Percentiles rank a stretch among this genome's conserved stretches.
These are phyloP conservation scores for Apium graveolens DNA, from an alignment of 129 eudicot genomes.

Conservation along the genomic window DNA sequence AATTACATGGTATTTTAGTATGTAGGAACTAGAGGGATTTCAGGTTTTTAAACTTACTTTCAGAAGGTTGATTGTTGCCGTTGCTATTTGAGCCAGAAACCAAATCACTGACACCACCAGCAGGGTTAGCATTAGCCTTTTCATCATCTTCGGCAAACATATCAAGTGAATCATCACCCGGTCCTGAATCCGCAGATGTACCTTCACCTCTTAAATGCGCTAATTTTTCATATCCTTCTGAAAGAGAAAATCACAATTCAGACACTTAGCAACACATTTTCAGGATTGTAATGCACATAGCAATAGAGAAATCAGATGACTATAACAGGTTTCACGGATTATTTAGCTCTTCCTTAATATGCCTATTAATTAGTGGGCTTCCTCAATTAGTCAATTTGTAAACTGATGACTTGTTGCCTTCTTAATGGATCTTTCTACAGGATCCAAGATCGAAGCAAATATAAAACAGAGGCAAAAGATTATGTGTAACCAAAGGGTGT, in stretches of 20 bases:
- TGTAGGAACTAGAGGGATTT: background rate
- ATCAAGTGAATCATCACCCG: slow-evolving; percentile 45
- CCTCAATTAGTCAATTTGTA: background rate
- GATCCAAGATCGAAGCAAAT: background rate
- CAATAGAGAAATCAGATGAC: background rate
- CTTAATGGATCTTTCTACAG: background rate
- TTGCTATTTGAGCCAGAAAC: slow-evolving; percentile 19
- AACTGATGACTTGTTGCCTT: background rate
- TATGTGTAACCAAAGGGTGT: background rate
- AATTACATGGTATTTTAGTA: background rate
- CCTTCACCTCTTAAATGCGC: slow-evolving; percentile 72
- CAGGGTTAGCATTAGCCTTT: slow-evolving; percentile 29
- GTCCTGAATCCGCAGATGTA: slow-evolving; percentile 28
- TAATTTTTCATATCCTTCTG: slow-evolving; percentile 87
- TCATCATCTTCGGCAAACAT: slow-evolving; percentile 88
- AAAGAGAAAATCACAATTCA: slow-evolving; percentile 3
- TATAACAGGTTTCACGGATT: background rate
- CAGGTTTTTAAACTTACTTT: slow-evolving; percentile 22
- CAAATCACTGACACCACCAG: slow-evolving; percentile 21
- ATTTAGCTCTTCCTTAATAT: background rate
- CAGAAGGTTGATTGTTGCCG: slow-evolving; percentile 16
- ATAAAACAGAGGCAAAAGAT: background rate
- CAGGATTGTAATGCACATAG: background rate
- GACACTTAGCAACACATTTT: background rate
- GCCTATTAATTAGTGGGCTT: background rate